Evolutionary conservation across 192 early-diverging fungal species (phyloP), one percentile per base, ranked within the genome.

Genomic region (Bifiguratus adelaidae): DNA sequence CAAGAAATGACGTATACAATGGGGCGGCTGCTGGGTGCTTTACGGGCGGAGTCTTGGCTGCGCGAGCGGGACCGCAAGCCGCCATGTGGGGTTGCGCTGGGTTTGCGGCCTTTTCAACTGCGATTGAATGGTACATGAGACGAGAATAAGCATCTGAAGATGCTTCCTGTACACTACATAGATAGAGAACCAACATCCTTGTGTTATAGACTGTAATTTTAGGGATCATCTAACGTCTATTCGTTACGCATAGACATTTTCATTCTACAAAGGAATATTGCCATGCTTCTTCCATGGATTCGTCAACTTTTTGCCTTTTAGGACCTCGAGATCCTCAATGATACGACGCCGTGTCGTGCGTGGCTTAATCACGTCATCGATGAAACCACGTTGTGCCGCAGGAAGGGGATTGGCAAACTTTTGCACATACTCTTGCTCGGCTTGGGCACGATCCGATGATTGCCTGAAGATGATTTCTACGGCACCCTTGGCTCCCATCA

Each of bases 401-500:
- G 89, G 84, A 23, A 95, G 59, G 7, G 94, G 94, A 57, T 95
- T 97, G 44, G 91, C 84, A 72, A 97, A 97, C 63, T 89, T 84
- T 41, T 76, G 57, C 36, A 88, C 81, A 50, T 96, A 92, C 63
- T 95, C 89, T 16, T 77, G 74, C 73, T 91, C 88, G 4, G 89
- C 88, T 25, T 66, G 46, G 4, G 59, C 69, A 18, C 77, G 71
- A 36, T 71, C 74, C 21, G 61, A 20, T 56, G 80, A 77, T 21
- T 73, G 68, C 24, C 91, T 64, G 77, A 91, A 95, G 50, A 97
- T 88, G 63, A 97, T 93, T 68, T 92, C 94, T 0, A 94, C 94
- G 8, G 94, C 94, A 19, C 92, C 94, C 73, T 93, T 86, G 30
- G 90, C 88, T 33, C 94, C 94, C 94, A 97, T 97, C 38, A 97